Base-by-base conservation (phyloP, 1,284 basidiomycete species). In the Microbotryum scabiosae region DNA sequence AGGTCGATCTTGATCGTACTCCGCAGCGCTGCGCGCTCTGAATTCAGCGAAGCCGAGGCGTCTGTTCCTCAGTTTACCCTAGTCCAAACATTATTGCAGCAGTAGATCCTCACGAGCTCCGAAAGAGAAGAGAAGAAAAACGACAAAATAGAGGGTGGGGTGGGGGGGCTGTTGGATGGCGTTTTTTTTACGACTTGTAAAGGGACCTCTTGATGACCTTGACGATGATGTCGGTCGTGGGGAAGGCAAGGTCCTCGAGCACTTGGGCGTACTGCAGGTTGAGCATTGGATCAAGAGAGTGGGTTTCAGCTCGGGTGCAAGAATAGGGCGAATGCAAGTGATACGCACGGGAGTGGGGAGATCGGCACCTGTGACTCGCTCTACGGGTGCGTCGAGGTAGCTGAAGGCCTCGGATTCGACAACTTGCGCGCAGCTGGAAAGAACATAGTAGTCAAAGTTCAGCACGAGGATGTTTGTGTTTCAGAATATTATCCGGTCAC, bases 361-460 rank as follows among this genome's bases (percentile, higher is more conserved):
- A 74, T 97, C 81, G 68, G 96, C 93, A 73, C 96, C 96, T 65
- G 96, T 97, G 69, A 99, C 82, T 69, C 96, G 87, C 82, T 98
- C 96, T 57, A 97, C 90, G 28, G 94, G 90, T 26, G 94, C 93
- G 78, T 99, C 96, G 54, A 97, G 85, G 79, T 90, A 94, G 78
- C 96, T 90, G 74, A 93, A 97, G 7, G 59, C 65, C 61, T 67
- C 69, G 47, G 32, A 57, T 61, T 64, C 70, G 63, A 65, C 82
- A 71, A 96, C 88, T 77, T 94, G 90, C 18, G 94, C 93, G 71
- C 89, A 90, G 73, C 36, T 41, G 36, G 14, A 41, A 12, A 41
- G 14, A 16, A 18, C 36, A 12, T 12, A 18, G 36, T 41, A 12
- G 5, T 12, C 14, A 18, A 41, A 12, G 36, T 5, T 41, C 36